phyloP scores from a whole-genome alignment of 805 yeast genomes.

The Saccharomycopsis fermentans region DNA sequence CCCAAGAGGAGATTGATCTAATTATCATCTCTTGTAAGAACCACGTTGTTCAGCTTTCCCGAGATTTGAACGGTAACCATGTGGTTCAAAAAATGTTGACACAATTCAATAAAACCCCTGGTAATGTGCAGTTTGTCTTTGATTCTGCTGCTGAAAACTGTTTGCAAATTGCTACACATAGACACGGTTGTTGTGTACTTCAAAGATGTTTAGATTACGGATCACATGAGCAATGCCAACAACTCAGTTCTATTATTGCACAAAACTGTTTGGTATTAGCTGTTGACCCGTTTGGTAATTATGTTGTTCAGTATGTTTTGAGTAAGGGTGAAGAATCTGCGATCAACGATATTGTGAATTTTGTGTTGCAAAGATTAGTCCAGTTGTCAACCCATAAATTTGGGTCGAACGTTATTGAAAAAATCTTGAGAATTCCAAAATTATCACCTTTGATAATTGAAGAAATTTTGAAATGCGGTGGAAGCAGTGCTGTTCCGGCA shows the following conservation, averaged over 20 bases:
- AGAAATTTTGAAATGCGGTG: slow-evolving; percentile 32
- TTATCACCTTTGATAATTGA: slow-evolving; percentile 38
- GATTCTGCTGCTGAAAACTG: slow-evolving; percentile 72
- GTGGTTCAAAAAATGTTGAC: slow-evolving; percentile 90
- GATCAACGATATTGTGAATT: slow-evolving; percentile 26
- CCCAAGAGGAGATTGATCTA: slow-evolving; percentile 61
- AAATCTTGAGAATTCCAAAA: slow-evolving; percentile 49
- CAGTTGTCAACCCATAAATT: slow-evolving; percentile 75
- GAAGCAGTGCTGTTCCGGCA: slow-evolving; percentile 20
- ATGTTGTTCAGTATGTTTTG: slow-evolving; percentile 88
- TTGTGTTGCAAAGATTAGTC: slow-evolving; percentile 27
- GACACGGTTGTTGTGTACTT: slow-evolving; percentile 95
- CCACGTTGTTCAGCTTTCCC: slow-evolving; percentile 68
- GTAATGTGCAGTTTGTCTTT: slow-evolving; percentile 79
- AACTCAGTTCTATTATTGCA: slow-evolving; percentile 59
- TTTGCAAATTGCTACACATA: slow-evolving; percentile 78
- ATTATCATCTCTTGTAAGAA: slow-evolving; percentile 50
- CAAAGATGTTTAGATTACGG: slow-evolving; percentile 95
- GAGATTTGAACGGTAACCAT: slow-evolving; percentile 93
- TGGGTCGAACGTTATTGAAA: slow-evolving; percentile 90
- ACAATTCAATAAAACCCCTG: slow-evolving; percentile 41
- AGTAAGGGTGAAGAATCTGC: slow-evolving; percentile 31
- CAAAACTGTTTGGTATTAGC: slow-evolving; percentile 59
- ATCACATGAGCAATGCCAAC: slow-evolving; percentile 52
- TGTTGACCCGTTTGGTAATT: slow-evolving; percentile 92